Conservation (phyloP, 495 filamentous ascomycete genomes). For the Penicillium pulvis region DNA sequence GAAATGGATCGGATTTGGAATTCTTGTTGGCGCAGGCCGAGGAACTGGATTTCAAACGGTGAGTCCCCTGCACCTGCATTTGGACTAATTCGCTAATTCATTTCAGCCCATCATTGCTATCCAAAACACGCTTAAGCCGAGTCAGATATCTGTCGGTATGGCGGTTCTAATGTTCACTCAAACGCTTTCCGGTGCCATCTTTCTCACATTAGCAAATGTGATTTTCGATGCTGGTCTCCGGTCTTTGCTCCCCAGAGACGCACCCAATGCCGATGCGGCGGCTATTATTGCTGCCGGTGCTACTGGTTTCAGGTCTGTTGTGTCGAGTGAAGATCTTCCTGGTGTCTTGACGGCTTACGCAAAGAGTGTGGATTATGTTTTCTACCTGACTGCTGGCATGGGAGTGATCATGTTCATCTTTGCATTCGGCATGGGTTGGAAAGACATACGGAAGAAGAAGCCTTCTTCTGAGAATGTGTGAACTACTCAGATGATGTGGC, state of each 20-base stretch:
- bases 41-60: slow-evolving; percentile 52
- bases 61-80: not conserved
- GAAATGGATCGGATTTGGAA: slow-evolving; percentile 59
- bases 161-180: slow-evolving; percentile 55
- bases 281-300: slow-evolving; percentile 44
- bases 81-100: slow-evolving; percentile 2
- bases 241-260: slow-evolving; percentile 30
- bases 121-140: slow-evolving; percentile 49
- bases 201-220: slow-evolving; percentile 46
- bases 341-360: slow-evolving; percentile 48
- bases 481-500: not conserved
- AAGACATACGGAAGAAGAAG: slow-evolving; percentile 52
- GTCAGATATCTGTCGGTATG: slow-evolving; percentile 52
- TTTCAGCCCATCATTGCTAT: slow-evolving; percentile 51
- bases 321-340: slow-evolving; percentile 25
- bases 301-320: slow-evolving; percentile 38
- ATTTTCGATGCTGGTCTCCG: slow-evolving; percentile 52
- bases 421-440: slow-evolving; percentile 55
- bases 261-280: slow-evolving; percentile 39
- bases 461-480: slow-evolving; percentile 7
- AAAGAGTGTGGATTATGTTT: slow-evolving; percentile 37
- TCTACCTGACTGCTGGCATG: slow-evolving; percentile 41
- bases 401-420: slow-evolving; percentile 31
- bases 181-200: slow-evolving; percentile 49
- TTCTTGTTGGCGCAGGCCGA: slow-evolving; percentile 54